Percentiles rank a stretch among this genome's conserved stretches.
phyloP scores from a whole-genome alignment of 805 yeast species.

The Vanderwaltozyma tropicalis region DNA sequence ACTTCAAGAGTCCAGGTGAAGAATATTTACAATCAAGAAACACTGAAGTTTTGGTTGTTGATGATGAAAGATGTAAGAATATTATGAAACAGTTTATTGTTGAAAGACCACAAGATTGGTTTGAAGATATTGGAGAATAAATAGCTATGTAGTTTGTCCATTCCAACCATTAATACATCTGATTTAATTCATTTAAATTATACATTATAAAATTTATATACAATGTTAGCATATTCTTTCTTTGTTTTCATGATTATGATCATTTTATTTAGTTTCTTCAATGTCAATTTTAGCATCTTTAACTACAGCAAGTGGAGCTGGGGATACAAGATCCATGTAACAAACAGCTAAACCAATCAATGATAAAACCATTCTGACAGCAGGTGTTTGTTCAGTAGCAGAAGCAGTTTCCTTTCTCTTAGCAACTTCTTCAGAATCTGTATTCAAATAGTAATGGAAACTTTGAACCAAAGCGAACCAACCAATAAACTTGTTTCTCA shows the following conservation, averaged over 20 bases:
- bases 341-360: constrained; percentile 41
- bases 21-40: constrained; percentile 57
- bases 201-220: background rate
- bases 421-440: constrained; percentile 23
- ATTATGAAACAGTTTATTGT: constrained; percentile 71
- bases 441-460: constrained; percentile 28
- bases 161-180: background rate
- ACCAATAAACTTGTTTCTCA: constrained; percentile 34
- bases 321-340: constrained; percentile 43
- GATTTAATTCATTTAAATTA: too few relatives aligned
- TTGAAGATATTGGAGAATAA: constrained; percentile 62
- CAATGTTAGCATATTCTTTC: background rate
- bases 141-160: background rate
- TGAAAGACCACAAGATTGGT: constrained; percentile 72
- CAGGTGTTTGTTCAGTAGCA: constrained; percentile 33
- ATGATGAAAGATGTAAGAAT: constrained; percentile 51
- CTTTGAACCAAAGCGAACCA: constrained; percentile 48
- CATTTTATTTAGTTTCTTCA: background rate
- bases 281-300: background rate
- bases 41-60: constrained; percentile 55
- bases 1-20: constrained; percentile 70
- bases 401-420: constrained; percentile 23
- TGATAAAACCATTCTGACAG: constrained; percentile 35
- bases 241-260: background rate
- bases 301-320: constrained; percentile 11